Base-by-base conservation (phyloP, 176 grass and related monocot species). In the Guadua angustifolia region DNA sequence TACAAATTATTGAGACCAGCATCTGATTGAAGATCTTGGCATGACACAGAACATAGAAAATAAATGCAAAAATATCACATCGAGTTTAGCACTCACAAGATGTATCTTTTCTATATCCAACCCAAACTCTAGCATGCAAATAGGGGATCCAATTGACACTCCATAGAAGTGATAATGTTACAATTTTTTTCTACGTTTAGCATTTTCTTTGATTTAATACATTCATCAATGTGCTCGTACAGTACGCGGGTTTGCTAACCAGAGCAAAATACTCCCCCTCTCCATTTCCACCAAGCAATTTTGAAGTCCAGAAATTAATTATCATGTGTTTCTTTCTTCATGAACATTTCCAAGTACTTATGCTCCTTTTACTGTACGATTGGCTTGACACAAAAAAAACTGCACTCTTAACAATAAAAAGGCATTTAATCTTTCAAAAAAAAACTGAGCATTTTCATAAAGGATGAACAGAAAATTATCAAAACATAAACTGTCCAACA, bases 11-110 rank as follows among this genome's bases (percentile, higher is more conserved):
- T 32, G 36, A 66, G n/a, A 69, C 12, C 11, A 49, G 63, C 9
- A 35, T 40, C 44, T 62, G 32, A 40, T 15, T 56, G 6, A 64
- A 16, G 1, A 83, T 22, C 10, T 66, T 43, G 29, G 15, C 26
- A 71, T 29, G 65, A 71, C 36, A 81, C 1, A 57, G 2, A 63
- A 33, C 21, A 25, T 1, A 72, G 32, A 55, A 77, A 44, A 18
- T n/a, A 35, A 80, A 64, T 18, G 21, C 50, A 80, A 85, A 83
- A 77, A 76, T 13, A 69, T 33, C 18, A 21, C 18, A 77, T 77
- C 6, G 52, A 53, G 4, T 74, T 36, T 75, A 51, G 15, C 50
- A 38, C 18, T 74, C 58, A 57, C 18, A 18, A 25, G 26, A 57
- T 53, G 51, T 55, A 74, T 42, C 7, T 84, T 46, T 63, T 63